Conservation (phyloP, 1,139 yeast genomes). For the Casaregolazyma lundiana region DNA sequence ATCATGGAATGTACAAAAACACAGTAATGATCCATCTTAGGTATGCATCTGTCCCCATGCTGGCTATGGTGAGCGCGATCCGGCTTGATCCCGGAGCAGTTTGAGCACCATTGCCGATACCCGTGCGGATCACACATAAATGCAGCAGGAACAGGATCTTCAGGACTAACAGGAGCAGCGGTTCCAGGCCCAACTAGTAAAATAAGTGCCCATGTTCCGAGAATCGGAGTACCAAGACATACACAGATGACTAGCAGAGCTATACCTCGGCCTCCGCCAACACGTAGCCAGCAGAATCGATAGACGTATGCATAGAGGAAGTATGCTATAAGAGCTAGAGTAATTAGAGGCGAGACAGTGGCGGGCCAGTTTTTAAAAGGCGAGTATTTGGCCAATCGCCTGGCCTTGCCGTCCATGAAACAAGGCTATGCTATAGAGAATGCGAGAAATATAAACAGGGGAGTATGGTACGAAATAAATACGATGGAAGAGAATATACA, state of each 20-base stretch:
- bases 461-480: neutral
- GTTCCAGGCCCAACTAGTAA: constrained; percentile 35
- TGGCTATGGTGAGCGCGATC: constrained; percentile 84
- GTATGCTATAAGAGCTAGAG: constrained; percentile 31
- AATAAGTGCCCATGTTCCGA: constrained; percentile 26
- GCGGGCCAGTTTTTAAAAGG: neutral
- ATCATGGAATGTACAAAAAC: constrained; percentile 89
- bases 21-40: constrained; percentile 72
- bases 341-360: constrained; percentile 20
- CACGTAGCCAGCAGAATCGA: constrained; percentile 31
- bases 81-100: constrained; percentile 79
- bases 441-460: no score
- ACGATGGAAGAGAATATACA: no score
- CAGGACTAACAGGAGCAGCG: constrained; percentile 10
- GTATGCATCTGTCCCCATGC: constrained; percentile 60
- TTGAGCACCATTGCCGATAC: constrained; percentile 57
- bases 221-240: constrained; percentile 19
- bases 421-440: no score
- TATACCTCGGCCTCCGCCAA: constrained; percentile 28
- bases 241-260: constrained; percentile 29
- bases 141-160: constrained; percentile 20
- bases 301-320: constrained; percentile 34
- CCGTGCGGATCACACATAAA: constrained; percentile 41
- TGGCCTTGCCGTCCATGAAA: neutral
- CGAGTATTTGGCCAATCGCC: neutral